Conservation (phyloP, 1,139 yeast genomes). For the Pneumocystis murina region DNA sequence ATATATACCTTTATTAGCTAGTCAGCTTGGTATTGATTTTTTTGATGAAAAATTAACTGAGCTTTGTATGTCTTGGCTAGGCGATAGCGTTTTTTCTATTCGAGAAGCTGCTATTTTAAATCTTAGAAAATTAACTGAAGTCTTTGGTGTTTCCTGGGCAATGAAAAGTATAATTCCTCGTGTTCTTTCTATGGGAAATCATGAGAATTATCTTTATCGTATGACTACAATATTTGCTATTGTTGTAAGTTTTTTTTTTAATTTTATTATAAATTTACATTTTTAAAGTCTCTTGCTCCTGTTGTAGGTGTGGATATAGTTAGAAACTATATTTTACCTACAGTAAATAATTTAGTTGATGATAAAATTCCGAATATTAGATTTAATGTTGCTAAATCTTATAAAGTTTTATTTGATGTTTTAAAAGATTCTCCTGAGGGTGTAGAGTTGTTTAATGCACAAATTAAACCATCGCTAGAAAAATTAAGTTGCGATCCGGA, state of each 20-base stretch:
- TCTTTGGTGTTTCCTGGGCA: slow-evolving; percentile 93
- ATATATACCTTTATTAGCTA: slow-evolving; percentile 90
- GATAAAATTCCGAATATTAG: slow-evolving; percentile 91
- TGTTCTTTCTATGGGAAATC: slow-evolving; percentile 35
- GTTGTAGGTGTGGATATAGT: slow-evolving; percentile 39
- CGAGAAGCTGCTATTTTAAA: slow-evolving; percentile 91
- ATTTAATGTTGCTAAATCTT: slow-evolving; percentile 84
- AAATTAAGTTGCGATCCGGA: slow-evolving; percentile 58
- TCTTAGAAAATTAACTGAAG: slow-evolving; percentile 60
- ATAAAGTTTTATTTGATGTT: slow-evolving; percentile 36
- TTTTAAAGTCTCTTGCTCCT: slow-evolving; percentile 42
- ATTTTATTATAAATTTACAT: background rate
- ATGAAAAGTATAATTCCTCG: slow-evolving; percentile 67
- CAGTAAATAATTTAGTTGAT: slow-evolving; percentile 49
- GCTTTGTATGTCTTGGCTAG: slow-evolving; percentile 87
- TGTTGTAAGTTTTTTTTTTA: slow-evolving; percentile 18
- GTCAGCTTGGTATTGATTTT: slow-evolving; percentile 83
- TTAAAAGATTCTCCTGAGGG: slow-evolving; percentile 11
- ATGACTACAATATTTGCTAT: slow-evolving; percentile 82
- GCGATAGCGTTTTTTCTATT: slow-evolving; percentile 95
- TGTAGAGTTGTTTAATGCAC: slow-evolving; percentile 19
- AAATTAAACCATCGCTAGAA: slow-evolving; percentile 50
- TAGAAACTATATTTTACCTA: slow-evolving; percentile 58
- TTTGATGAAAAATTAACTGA: slow-evolving; percentile 85
- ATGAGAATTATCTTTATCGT: slow-evolving; percentile 69